Conservation (phyloP, 148 eudicot species). For the Amaranthus palmeri region DNA sequence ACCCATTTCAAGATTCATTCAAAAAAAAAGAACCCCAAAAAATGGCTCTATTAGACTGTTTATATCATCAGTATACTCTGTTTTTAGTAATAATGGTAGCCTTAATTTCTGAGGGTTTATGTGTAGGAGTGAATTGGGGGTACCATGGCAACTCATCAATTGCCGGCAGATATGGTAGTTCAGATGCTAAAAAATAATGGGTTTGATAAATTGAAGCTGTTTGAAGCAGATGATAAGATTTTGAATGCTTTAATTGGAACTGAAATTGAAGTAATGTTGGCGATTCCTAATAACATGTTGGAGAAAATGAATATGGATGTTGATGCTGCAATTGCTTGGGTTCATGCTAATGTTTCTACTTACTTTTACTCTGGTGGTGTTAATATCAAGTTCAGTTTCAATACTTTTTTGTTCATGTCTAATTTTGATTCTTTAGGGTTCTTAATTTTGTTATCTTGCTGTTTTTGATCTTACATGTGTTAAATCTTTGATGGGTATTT, state of each 20-base stretch:
- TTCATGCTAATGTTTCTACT: slow-evolving; percentile 68
- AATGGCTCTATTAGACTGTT: slow-evolving; percentile 9
- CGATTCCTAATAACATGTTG: slow-evolving; percentile 83
- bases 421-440: slow-evolving; percentile 9
- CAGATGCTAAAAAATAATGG: slow-evolving; percentile 79
- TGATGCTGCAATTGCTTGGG: slow-evolving; percentile 68
- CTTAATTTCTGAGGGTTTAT: slow-evolving; percentile 12
- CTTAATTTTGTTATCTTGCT: background rate
- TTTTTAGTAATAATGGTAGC: slow-evolving; percentile 14
- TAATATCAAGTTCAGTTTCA: slow-evolving; percentile 56
- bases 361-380: slow-evolving; percentile 75
- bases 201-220: slow-evolving; percentile 75
- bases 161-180: slow-evolving; percentile 67
- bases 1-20: slow-evolving; percentile 33
- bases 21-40: background rate
- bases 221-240: slow-evolving; percentile 73
- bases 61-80: slow-evolving; percentile 17
- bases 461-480: background rate
- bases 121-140: slow-evolving; percentile 98
- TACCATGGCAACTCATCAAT: slow-evolving; percentile 67
- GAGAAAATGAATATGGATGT: slow-evolving; percentile 55
- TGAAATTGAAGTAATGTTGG: slow-evolving; percentile 81
- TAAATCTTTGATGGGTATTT: background rate
- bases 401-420: background rate
- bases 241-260: slow-evolving; percentile 62